Base-by-base conservation (phyloP, 805 yeast genomes). In the Wickerhamomyces silvicola region DNA sequence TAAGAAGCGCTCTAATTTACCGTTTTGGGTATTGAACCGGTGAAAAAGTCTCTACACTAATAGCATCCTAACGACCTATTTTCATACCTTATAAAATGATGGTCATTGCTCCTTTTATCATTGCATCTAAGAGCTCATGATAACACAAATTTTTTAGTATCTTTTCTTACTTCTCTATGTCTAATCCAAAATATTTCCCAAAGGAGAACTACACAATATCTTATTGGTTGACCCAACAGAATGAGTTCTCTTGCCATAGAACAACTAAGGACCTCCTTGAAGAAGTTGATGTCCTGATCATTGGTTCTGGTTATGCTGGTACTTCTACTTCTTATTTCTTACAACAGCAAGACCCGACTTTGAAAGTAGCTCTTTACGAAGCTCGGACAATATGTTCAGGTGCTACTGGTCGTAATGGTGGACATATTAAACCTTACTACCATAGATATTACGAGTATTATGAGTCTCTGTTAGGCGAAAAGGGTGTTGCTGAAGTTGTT, bases 341-440 rank as follows among this genome's bases (percentile, higher is more conserved):
- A 24, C 41, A 52, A 7, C 46, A 57, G 28, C 51, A 56, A 19
- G 43, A 54, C 18, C 46, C 52, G 17, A 21, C 18, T 10, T 28
- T 41, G 10, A 36, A 38, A 7, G 42, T 59, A 6, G 52, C 50
- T 3, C 28, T 68, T 42, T 49, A 62, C 7, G 75, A 69, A 39
- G 72, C 72, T 3, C 48, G 69, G 28, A 56, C 53, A 18, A 37
- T 52, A 7, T 61, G 66, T 29, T 50, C 61, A 9, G 68, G 69
- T 21, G 74, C 73, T 6, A 64, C 71, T 2, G 73, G 69, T 7
- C 49, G 74, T 35, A 68, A 68, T 36, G 73, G 74, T 15, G 74
- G 74, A 3, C 74, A 68, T 39, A 41, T 69, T 34, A 64, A 65
- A 28, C 71, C 72, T 8, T 34, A 44, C 24, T 32, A 37, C 24